Percentiles rank a stretch among this genome's conserved stretches.
Conservation (phyloP, 1,139 yeast genomes). For the Suhomyces chickasaworum region DNA sequence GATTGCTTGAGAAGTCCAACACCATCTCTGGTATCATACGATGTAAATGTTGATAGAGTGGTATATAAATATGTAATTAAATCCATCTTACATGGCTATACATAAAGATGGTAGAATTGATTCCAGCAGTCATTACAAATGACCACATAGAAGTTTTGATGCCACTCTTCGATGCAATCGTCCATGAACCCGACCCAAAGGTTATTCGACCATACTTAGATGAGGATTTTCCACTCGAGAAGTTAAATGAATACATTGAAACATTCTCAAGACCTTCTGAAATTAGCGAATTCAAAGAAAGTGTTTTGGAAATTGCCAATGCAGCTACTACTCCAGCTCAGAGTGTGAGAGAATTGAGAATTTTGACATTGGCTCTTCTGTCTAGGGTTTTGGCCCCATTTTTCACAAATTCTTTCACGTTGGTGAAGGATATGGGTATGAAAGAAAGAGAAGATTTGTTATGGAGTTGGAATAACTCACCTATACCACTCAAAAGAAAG, state of each 20-base stretch:
- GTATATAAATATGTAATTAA: neutral
- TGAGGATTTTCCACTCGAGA: constrained; percentile 30
- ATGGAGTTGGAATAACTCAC: constrained; percentile 43
- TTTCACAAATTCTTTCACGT: constrained; percentile 37
- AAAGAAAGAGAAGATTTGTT: constrained; percentile 34
- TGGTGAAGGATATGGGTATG: constrained; percentile 40
- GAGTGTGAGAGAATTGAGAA: constrained; percentile 18
- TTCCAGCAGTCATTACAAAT: constrained; percentile 25
- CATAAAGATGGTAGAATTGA: neutral
- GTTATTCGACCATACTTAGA: constrained; percentile 31
- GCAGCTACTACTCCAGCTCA: constrained; percentile 14
- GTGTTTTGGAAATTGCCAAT: constrained; percentile 1
- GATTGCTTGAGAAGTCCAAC: neutral
- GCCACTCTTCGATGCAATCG: constrained; percentile 38
- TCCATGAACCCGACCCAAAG: constrained; percentile 38
- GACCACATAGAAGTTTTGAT: constrained; percentile 32
- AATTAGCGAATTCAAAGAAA: constrained; percentile 30
- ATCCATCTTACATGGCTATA: neutral
- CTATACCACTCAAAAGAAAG: constrained; percentile 31
- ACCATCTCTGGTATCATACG: neutral
- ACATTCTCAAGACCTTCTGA: constrained; percentile 34
- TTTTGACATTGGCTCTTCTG: constrained; percentile 24
- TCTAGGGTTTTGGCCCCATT: constrained; percentile 39
- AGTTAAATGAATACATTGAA: constrained; percentile 36
- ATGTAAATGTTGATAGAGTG: neutral